Percentiles rank a stretch among this genome's conserved stretches.
Evolutionary conservation across 768 basidiomycete genomes (phyloP).

Genomic region (Auriculariales sp.): DNA sequence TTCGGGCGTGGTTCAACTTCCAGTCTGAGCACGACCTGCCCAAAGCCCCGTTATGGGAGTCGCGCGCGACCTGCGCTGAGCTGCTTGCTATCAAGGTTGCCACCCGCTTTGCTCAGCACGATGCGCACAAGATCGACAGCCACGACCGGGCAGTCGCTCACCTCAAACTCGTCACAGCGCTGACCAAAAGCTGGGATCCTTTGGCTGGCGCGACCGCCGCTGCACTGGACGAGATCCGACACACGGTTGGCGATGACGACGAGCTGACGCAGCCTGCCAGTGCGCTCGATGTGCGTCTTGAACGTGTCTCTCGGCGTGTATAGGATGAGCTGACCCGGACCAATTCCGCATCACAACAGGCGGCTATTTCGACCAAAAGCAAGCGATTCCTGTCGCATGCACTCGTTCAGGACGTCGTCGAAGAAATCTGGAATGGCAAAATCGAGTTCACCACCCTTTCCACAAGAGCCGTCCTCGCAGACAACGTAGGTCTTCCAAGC

Average conservation of each 20-base stretch:
- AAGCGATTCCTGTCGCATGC: constrained; percentile 76
- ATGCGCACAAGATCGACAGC: constrained; percentile 6
- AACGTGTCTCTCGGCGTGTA: neutral
- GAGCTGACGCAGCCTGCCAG: constrained; percentile 60
- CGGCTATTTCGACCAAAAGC: constrained; percentile 76
- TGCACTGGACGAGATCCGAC: constrained; percentile 54
- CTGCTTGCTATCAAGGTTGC: constrained; percentile 81
- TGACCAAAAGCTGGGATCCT: constrained; percentile 77
- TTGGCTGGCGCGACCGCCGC: constrained; percentile 59
- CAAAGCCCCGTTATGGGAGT: constrained; percentile 54
- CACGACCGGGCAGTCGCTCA: too few relatives aligned
- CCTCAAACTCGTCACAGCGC: constrained; percentile 62
- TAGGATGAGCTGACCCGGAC: neutral
- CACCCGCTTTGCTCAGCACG: constrained; percentile 50
- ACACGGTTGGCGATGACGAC: constrained; percentile 36
- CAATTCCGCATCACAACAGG: constrained; percentile 27
- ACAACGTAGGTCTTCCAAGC: too few relatives aligned
- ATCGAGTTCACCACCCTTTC: constrained; percentile 49
- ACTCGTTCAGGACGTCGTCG: constrained; percentile 74
- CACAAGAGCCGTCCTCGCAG: constrained; percentile 65
- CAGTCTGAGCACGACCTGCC: constrained; percentile 59
- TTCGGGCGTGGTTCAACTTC: constrained; percentile 62
- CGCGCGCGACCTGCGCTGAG: constrained; percentile 71
- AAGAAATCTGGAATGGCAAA: constrained; percentile 64
- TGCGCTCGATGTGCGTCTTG: constrained; percentile 67